These are phyloP conservation scores for Clathrospora elynae DNA, from an alignment of 2,329 filamentous ascomycete species.

Conservation along the genomic window DNA sequence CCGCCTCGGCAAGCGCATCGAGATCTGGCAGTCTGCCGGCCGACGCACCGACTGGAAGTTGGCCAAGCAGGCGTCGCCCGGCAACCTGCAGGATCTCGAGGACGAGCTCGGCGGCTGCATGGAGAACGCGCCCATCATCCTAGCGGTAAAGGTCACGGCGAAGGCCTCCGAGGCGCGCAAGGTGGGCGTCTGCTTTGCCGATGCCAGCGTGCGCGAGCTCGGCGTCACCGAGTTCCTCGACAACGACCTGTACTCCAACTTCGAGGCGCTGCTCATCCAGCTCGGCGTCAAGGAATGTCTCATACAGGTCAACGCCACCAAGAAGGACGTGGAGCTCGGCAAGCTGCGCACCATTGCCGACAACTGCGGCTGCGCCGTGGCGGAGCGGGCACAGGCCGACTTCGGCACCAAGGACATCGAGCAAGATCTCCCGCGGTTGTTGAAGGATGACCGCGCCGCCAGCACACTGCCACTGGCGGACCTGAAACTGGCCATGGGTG, in stretches of 20 bases:
- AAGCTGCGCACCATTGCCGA: constrained; percentile 90
- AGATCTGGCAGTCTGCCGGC: constrained; percentile 81
- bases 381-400: constrained; percentile 75
- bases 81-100: constrained; percentile 95
- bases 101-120: constrained; percentile 88
- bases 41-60: constrained; percentile 88
- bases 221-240: constrained; percentile 98
- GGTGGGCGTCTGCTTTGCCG: constrained; percentile 95
- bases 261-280: constrained; percentile 94
- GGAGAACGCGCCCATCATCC: constrained; percentile 89
- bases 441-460: constrained; percentile 83
- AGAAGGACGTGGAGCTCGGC: constrained; percentile 84
- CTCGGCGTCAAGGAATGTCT: constrained; percentile 94
- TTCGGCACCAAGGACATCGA: constrained; percentile 93
- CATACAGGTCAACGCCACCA: constrained; percentile 75
- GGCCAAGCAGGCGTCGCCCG: constrained; percentile 86
- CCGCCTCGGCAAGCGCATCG: constrained; percentile 84
- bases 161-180: constrained; percentile 82
- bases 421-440: constrained; percentile 83
- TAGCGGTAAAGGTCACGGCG: constrained; percentile 91
- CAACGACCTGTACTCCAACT: constrained; percentile 97
- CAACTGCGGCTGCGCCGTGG: constrained; percentile 87
- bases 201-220: constrained; percentile 92
- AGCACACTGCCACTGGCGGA: constrained; percentile 86
- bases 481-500: constrained; percentile 93